Evolutionary conservation across 1,139 yeast genomes (phyloP), one percentile per base, ranked within the genome.

Genomic region (Geotrichum australiense): DNA sequence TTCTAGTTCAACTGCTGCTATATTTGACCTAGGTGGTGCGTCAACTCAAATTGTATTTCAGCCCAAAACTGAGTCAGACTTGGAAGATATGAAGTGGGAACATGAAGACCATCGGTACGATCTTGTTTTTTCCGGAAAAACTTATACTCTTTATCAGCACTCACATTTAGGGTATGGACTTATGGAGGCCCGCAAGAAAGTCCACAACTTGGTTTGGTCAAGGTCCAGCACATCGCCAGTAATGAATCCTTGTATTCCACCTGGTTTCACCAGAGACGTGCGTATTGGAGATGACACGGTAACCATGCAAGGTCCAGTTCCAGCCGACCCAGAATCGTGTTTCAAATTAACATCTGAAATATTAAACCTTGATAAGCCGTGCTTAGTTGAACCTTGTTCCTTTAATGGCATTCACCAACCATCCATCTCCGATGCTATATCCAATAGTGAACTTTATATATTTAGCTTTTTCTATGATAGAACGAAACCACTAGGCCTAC

Each of bases 321-420:
- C 78, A 18, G 70, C 81, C 6, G 66, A 78, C n/a, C 43, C 44
- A 2, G 31, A 22, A 36, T 94, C 85, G 63, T 91, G 99, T 66
- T 77, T 96, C 52, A 73, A 70, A 57, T 63, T 91, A 39, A 87
- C 97, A 4, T 97, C 91, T 60, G 62, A 72, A 47, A 76, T 86
- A 25, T 73, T 91, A 60, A 82, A 85, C 64, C 89, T 89, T 66
- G 95, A 87, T 30, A 71, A 74, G 11, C 76, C 71, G 48, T 91
- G 99, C 69, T 60, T 68, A 2, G 58, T 70, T 33, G 74, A 76
- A 48, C 94, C 98, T 40, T 91, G 99, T 64, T 85, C 97, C 1
- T 91, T 91, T 73, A 86, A 89, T 58, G 98, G 99, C 55, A 81
- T 87, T 41, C 94, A 91, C 61, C 98, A 91, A 68, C 99, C 99